Percentiles rank a stretch among this genome's conserved stretches.
Evolutionary conservation across 164 flowering plant genomes (phyloP).

Genomic region (Cinnamomum micranthum): DNA sequence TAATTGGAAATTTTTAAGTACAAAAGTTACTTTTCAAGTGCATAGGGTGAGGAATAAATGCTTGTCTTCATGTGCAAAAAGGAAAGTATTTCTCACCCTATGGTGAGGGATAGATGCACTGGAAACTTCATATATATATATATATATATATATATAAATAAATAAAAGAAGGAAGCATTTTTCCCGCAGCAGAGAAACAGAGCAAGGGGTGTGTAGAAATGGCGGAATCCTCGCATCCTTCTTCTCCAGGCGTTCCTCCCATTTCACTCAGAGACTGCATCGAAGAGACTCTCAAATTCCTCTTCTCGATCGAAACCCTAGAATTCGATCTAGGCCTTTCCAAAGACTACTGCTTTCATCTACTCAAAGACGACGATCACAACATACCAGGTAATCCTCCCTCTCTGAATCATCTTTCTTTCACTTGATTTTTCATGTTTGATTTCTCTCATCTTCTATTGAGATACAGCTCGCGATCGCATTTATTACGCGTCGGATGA

Average conservation of each 20-base stretch:
- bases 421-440: not conserved
- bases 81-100: no score
- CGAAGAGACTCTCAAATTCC: constrained; percentile 45
- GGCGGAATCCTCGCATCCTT: constrained; percentile 8
- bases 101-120: no score
- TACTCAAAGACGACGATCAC: constrained; percentile 36
- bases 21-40: no score
- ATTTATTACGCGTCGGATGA: no score
- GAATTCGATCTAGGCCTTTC: constrained; percentile 48
- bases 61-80: no score
- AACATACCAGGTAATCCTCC: not conserved
- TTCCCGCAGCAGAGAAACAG: not conserved
- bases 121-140: no score
- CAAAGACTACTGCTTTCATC: constrained; percentile 45
- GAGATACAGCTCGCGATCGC: no score
- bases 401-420: not conserved
- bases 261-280: constrained; percentile 31
- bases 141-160: no score
- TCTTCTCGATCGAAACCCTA: constrained; percentile 32
- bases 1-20: no score
- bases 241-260: constrained; percentile 20
- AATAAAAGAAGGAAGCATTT: no score
- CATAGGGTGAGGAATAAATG: no score
- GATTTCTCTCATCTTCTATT: not conserved
- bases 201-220: not conserved